A percentile compares a stretch with the other conserved stretches of the same genome.
phyloP scores from a whole-genome alignment of 352 stramenopile genomes.

The Pythium sukuiense region DNA sequence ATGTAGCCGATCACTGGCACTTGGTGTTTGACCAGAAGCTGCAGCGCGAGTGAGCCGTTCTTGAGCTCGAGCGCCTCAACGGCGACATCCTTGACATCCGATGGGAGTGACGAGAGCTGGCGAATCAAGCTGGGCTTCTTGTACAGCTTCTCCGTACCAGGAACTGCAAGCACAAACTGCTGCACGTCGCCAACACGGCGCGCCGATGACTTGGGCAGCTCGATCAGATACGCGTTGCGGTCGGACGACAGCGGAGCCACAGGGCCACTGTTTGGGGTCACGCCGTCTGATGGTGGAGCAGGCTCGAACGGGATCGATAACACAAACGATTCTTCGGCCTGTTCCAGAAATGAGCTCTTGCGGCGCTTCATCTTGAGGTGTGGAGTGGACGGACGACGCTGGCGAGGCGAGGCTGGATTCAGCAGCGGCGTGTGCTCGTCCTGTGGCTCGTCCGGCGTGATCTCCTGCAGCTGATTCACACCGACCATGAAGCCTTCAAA shows the following conservation, averaged over 20 bases:
- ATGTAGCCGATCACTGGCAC: constrained; percentile 79
- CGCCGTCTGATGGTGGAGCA: constrained; percentile 25
- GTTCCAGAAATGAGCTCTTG: constrained; percentile 73
- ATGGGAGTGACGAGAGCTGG: constrained; percentile 60
- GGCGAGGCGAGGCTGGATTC: constrained; percentile 28
- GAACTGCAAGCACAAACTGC: constrained; percentile 80
- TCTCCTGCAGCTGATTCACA: constrained; percentile 70
- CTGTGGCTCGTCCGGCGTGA: constrained; percentile 28
- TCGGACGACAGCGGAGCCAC: constrained; percentile 39
- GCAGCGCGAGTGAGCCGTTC: constrained; percentile 63
- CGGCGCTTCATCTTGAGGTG: constrained; percentile 52
- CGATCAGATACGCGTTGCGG: constrained; percentile 76
- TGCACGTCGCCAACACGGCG: constrained; percentile 36
- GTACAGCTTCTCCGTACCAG: constrained; percentile 53
- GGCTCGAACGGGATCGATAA: constrained; percentile 77
- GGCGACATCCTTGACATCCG: constrained; percentile 67
- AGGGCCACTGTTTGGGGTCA: constrained; percentile 18
- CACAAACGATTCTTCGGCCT: constrained; percentile 74
- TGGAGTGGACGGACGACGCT: constrained; percentile 29
- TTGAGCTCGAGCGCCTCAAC: constrained; percentile 73
- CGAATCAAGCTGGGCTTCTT: constrained; percentile 59
- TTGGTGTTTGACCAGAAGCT: constrained; percentile 72
- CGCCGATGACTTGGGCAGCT: constrained; percentile 54
- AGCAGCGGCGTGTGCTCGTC: constrained; percentile 66
- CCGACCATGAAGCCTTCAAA: constrained; percentile 86